Evolutionary conservation across 2,329 filamentous ascomycete species (phyloP), one percentile per base, ranked within the genome.

Genomic region (Sordariomycetes sp.): DNA sequence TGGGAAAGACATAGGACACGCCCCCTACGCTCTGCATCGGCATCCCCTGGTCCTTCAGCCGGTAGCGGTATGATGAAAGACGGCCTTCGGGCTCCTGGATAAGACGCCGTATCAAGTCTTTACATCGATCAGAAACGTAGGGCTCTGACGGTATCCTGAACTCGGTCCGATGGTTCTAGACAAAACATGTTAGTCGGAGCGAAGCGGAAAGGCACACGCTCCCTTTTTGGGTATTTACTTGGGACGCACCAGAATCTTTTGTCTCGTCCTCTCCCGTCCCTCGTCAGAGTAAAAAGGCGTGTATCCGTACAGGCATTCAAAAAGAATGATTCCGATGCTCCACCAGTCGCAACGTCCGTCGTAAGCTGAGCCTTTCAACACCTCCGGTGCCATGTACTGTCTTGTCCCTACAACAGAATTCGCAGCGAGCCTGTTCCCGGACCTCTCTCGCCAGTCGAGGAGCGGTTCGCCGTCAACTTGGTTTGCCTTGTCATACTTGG

Each of bases 361-460:
- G 68, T 97, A 97, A 42, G 79, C 73, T 54, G 90, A 80, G 32
- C 91, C 89, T 62, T 80, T 76, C 59, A 96, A 85, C 20, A 97
- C 89, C 73, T 97, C 94, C 1, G 92, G 92, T 0, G 94, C 92
- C 94, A 96, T 97, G 73, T 97, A 97, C 67, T 96, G 92, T 67
- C 90, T 96, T 2, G 94, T 97, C 2, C 92, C 92, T 12, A 97
- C 92, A 1, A 96, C 84, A 52, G 90, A 96, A 62, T 85, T 82
- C 1, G 92, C 92, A 36, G 89, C 79, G 36, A 81, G 80, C 45
- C 90, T 83, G 62, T 84, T 86, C 28, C 86, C 80, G 60, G 77
- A 79, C 17, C 77, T 76, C 65, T 90, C 85, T 52, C 87, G 80
- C 86, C 85, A 90, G 60, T 79, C 77, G 52, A 91, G 70, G 54